Percentiles rank a stretch among this genome's conserved stretches.
Evolutionary conservation across 1,284 basidiomycete genomes (phyloP).

Genomic region (Puccinia hordei): DNA sequence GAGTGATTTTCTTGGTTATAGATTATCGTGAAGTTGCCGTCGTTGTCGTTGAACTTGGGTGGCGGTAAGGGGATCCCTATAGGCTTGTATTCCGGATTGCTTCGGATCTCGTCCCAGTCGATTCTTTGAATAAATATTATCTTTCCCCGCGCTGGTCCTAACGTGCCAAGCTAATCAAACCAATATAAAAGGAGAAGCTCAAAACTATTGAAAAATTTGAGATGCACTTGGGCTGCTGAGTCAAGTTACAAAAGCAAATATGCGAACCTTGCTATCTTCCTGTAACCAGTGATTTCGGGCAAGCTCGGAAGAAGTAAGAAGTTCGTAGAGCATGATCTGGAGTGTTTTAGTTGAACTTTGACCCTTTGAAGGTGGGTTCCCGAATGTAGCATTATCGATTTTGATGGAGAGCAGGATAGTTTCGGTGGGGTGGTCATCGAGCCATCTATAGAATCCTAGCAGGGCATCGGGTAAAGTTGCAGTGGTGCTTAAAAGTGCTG

Average conservation of each 20-base stretch:
- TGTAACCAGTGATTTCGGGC: constrained; percentile 40
- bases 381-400: constrained; percentile 45
- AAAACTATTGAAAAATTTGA: background rate
- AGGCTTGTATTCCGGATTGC: background rate
- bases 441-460: constrained; percentile 55
- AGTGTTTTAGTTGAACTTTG: constrained; percentile 32
- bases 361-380: background rate
- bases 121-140: constrained; percentile 55
- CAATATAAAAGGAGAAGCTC: background rate
- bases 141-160: constrained; percentile 54
- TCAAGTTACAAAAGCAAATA: background rate
- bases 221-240: background rate
- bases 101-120: constrained; percentile 43
- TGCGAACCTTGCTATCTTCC: constrained; percentile 24
- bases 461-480: constrained; percentile 54
- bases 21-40: constrained; percentile 52
- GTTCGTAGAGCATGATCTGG: constrained; percentile 29
- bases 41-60: constrained; percentile 53
- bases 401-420: constrained; percentile 55
- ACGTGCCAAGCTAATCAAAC: constrained; percentile 52
- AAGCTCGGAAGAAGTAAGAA: constrained; percentile 14
- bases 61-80: constrained; percentile 53
- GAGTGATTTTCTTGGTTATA: constrained; percentile 46
- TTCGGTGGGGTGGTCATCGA: constrained; percentile 55
- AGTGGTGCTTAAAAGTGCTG: constrained; percentile 52